Evolutionary conservation across 768 basidiomycete genomes (phyloP).

Genomic region (Lactarius tabidus): DNA sequence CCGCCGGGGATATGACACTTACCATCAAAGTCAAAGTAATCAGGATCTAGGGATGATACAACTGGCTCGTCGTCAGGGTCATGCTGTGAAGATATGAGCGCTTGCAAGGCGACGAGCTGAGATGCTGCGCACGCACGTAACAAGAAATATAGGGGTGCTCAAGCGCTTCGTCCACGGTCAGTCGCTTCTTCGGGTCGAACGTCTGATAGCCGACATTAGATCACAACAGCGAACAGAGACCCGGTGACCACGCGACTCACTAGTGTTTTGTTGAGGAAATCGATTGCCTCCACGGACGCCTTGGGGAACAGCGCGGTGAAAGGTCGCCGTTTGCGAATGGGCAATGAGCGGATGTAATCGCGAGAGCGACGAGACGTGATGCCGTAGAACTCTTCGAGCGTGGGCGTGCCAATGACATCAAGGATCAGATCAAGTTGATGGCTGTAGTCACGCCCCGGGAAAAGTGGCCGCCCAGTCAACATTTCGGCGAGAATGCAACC

Average conservation of each 20-base stretch:
- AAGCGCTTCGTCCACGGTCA: constrained; percentile 79
- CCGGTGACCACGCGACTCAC: constrained; percentile 33
- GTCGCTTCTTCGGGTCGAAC: constrained; percentile 83
- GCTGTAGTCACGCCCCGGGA: constrained; percentile 84
- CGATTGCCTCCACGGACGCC: constrained; percentile 67
- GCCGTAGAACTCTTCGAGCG: constrained; percentile 85
- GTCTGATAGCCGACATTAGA: constrained; percentile 42
- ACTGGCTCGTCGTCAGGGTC: constrained; percentile 88
- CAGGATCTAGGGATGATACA: constrained; percentile 72
- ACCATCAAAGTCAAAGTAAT: constrained; percentile 91
- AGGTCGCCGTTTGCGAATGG: constrained; percentile 70
- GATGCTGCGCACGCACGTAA: constrained; percentile 50
- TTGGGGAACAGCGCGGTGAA: constrained; percentile 75
- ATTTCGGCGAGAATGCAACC: constrained; percentile 80
- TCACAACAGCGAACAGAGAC: neutral
- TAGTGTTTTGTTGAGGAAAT: constrained; percentile 69
- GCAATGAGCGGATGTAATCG: constrained; percentile 83
- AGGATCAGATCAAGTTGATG: constrained; percentile 87
- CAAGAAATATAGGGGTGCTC: constrained; percentile 78
- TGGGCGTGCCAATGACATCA: constrained; percentile 86
- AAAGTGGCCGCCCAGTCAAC: constrained; percentile 73
- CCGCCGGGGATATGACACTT: constrained; percentile 30
- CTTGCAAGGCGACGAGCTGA: neutral
- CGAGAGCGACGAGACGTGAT: constrained; percentile 82
- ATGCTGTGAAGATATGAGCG: constrained; percentile 44